Evolutionary conservation across 2,329 filamentous ascomycete species (phyloP).

Genomic region (Rhytidhysteron rufulum): DNA sequence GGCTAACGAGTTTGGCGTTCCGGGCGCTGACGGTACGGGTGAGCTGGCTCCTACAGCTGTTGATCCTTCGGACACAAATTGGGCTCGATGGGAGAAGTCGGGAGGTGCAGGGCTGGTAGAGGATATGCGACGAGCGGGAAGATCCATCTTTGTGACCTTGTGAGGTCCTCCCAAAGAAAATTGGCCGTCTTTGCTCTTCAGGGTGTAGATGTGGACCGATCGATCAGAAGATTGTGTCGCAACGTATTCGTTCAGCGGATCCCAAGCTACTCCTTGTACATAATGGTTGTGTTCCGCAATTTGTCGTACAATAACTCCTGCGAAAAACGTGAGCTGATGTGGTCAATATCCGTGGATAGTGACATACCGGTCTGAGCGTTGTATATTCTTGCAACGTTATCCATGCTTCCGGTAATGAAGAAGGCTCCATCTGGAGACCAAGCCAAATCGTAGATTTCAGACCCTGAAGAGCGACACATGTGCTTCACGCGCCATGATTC

Average conservation of each 20-base stretch:
- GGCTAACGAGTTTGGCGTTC: constrained; percentile 84
- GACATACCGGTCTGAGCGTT: constrained; percentile 79
- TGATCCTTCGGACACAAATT: constrained; percentile 56
- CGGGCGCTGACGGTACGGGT: constrained; percentile 84
- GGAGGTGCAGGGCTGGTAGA: constrained; percentile 89
- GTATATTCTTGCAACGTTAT: constrained; percentile 96
- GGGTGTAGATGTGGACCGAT: constrained; percentile 93
- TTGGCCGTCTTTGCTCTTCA: constrained; percentile 94
- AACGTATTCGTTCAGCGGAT: constrained; percentile 95
- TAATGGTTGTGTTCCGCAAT: constrained; percentile 98
- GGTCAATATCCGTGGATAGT: not conserved
- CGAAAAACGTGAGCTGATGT: not conserved
- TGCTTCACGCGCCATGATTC: constrained; percentile 96
- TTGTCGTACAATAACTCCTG: constrained; percentile 63
- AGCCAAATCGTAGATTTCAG: constrained; percentile 95
- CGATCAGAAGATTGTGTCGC: constrained; percentile 97
- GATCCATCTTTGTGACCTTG: constrained; percentile 85
- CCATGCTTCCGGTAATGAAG: constrained; percentile 99
- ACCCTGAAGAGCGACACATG: constrained; percentile 92
- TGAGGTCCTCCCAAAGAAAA: constrained; percentile 77
- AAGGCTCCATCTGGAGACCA: constrained; percentile 97
- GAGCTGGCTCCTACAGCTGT: constrained; percentile 67
- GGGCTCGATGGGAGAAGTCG: constrained; percentile 67
- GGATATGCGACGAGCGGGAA: constrained; percentile 86
- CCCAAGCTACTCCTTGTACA: constrained; percentile 97